Percentiles rank a stretch among this genome's conserved stretches.
Conservation (phyloP, 2,329 filamentous ascomycete genomes). For the Mollisia scopiformis region DNA sequence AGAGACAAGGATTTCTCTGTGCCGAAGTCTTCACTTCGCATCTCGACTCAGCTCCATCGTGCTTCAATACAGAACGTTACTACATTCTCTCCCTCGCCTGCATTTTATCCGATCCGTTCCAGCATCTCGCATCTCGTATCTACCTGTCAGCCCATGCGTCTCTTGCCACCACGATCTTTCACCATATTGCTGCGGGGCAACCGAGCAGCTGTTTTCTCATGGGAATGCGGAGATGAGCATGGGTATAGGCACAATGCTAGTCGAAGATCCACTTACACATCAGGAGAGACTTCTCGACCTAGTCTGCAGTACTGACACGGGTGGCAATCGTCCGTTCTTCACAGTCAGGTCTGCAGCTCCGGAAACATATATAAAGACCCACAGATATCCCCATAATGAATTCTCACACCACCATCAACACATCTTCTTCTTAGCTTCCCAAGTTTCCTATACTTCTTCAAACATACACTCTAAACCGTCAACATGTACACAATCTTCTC, state of each 20-base stretch:
- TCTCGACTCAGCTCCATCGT: constrained; percentile 8
- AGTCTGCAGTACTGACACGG: constrained; percentile 6
- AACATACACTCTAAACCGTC: background rate
- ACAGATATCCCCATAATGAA: constrained; percentile 2
- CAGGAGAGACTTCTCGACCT: constrained; percentile 5
- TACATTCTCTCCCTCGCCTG: constrained; percentile 17
- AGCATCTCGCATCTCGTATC: constrained; percentile 25
- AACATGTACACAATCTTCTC: constrained; percentile 27
- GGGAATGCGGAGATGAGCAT: constrained; percentile 18
- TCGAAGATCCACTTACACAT: constrained; percentile 6
- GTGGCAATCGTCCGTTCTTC: constrained; percentile 20
- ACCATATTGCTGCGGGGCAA: constrained; percentile 26
- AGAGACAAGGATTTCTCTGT: constrained; percentile 2
- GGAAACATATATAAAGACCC: constrained; percentile 24
- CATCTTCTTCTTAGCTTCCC: constrained; percentile 3
- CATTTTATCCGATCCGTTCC: constrained; percentile 27
- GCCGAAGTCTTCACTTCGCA: constrained; percentile 11
- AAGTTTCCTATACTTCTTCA: background rate
- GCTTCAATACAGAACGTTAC: background rate
- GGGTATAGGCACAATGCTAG: constrained; percentile 13
- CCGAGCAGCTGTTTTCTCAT: background rate
- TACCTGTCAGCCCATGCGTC: constrained; percentile 16
- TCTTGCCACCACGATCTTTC: constrained; percentile 13
- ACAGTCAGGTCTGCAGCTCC: constrained; percentile 1
- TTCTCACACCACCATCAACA: constrained; percentile 15